phyloP scores from a whole-genome alignment of 768 basidiomycete species.

The Hydnum rufescens region DNA sequence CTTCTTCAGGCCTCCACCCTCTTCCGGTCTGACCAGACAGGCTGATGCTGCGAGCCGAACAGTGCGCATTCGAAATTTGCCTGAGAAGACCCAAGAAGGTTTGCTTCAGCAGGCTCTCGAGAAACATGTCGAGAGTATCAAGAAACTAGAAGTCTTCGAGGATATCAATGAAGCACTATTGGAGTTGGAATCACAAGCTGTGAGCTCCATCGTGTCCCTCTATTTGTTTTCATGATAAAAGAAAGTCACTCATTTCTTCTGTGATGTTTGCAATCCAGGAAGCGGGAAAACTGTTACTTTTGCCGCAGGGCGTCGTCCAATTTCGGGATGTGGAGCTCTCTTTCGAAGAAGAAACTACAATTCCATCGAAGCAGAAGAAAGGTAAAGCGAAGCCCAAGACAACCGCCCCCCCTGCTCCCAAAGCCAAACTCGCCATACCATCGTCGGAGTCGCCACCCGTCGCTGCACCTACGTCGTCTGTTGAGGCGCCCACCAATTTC shows the following conservation, averaged over 20 bases:
- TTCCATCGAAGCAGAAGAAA: too few relatives aligned
- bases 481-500: neutral
- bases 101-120: conserved; percentile 78
- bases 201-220: conserved; percentile 18
- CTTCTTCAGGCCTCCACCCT: conserved; percentile 9
- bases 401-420: too few relatives aligned
- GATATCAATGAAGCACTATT: conserved; percentile 27
- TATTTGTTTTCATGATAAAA: neutral
- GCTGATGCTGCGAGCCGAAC: conserved; percentile 48
- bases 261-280: conserved; percentile 2
- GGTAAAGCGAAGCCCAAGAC: too few relatives aligned
- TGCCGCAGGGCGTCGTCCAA: neutral
- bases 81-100: conserved; percentile 66
- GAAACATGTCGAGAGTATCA: conserved; percentile 44
- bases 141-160: conserved; percentile 53
- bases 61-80: conserved; percentile 57
- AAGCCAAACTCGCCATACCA: neutral
- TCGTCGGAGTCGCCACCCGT: neutral
- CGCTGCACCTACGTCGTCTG: neutral
- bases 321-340: conserved; percentile 3
- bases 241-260: neutral
- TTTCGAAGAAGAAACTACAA: conserved; percentile 4
- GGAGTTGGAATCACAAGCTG: conserved; percentile 21
- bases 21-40: conserved; percentile 26
- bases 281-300: conserved; percentile 8